These are phyloP conservation scores for Kalmusia sp. DNA, from an alignment of 2,329 filamentous ascomycete species.

Conservation along the genomic window DNA sequence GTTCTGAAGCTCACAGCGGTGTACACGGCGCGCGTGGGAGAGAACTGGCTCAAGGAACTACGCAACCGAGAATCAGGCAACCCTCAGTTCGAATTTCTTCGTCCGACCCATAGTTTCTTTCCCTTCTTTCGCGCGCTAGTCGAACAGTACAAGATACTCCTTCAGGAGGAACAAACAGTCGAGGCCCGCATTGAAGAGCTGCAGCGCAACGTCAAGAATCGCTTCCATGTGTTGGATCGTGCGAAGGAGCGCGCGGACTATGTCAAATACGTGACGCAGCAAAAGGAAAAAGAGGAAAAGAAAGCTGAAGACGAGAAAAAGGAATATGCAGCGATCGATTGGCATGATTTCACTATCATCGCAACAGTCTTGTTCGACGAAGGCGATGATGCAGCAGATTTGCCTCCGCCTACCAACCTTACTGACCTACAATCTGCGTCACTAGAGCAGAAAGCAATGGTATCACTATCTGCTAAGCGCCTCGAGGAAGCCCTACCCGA, in stretches of 20 bases:
- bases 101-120: conserved; percentile 94
- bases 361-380: conserved; percentile 94
- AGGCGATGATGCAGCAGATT: conserved; percentile 81
- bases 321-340: conserved; percentile 87
- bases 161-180: conserved; percentile 76
- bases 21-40: conserved; percentile 91
- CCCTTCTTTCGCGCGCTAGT: conserved; percentile 93
- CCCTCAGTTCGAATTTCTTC: conserved; percentile 94
- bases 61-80: conserved; percentile 89
- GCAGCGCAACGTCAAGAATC: conserved; percentile 77
- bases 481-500: conserved; percentile 96
- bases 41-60: conserved; percentile 87
- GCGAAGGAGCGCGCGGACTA: conserved; percentile 89
- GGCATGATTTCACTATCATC: conserved; percentile 96
- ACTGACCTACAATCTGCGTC: conserved; percentile 93
- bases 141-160: conserved; percentile 87
- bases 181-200: conserved; percentile 76
- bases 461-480: conserved; percentile 82
- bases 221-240: conserved; percentile 78
- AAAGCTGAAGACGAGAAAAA: conserved; percentile 81
- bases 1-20: conserved; percentile 79
- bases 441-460: conserved; percentile 90
- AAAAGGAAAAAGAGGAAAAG: conserved; percentile 89
- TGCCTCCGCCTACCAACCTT: conserved; percentile 87
- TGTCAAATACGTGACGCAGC: conserved; percentile 80